Base-by-base conservation (phyloP, 2,329 filamentous ascomycete species). In the Colletotrichum sp. region DNA sequence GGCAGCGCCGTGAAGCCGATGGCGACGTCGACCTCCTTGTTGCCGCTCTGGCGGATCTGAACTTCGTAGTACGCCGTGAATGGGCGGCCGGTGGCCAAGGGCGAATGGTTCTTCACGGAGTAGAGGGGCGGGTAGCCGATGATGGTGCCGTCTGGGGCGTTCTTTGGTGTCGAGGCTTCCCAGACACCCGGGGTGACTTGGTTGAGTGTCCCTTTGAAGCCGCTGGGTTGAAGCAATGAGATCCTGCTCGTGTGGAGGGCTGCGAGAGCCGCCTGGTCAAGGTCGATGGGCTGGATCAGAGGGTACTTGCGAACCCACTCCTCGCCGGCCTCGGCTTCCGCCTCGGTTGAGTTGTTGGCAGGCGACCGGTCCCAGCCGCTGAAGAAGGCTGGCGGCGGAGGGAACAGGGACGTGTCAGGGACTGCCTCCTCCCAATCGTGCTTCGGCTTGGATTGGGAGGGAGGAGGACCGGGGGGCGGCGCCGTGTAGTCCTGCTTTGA, bases 61-160 rank as follows among this genome's bases (percentile, higher is more conserved):
- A 96, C 88, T 81, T 96, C 94, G 82, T 93, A 96, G 88, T 96
- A 96, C 69, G 94, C 89, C 60, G 91, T 92, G 55, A 87, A 87
- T 3, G 80, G 78, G 78, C 79, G 81, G 75, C 78, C 85, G 70
- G 72, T 89, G 3, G 83, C 83, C 3, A 89, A 83, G 0, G 93
- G 91, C 39, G 90, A 90, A 76, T 94, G 91, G 77, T 92, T 87
- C 60, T 85, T 84, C 2, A 90, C 89, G 2, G 90, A 88, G 84
- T 95, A 96, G 52, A 95, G 85, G 1, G 95, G 94, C 39, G 95
- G 89, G 73, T 92, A 93, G 16, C 90, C 92, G 32, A 94, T 88
- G 39, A 96, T 87, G 77, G 91, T 92, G 8, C 90, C 89, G 79
- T 96, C 95, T 1, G 87, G 85, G 36, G 89, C 89, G 24, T 85